Evolutionary conservation across 306 rosid genomes (phyloP), one percentile per base, ranked within the genome.

Genomic region (Pterocarpus santalinus): DNA sequence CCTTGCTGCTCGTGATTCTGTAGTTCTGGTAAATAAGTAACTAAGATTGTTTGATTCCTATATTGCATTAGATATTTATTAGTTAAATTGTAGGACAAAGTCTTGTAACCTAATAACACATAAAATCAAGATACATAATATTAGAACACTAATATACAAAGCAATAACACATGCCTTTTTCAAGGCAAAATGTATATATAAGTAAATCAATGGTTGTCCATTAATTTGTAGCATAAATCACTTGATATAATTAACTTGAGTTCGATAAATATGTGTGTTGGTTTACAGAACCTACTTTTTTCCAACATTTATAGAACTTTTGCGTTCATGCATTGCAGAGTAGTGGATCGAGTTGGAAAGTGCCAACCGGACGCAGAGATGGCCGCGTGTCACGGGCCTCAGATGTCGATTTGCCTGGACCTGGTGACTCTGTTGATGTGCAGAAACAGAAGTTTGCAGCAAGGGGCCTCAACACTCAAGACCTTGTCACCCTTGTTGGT

Each of bases 401-500:
- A 5, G 87, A 88, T 1, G 2, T 30, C 0, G 55, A 60, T 17
- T 64, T 87, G 69, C 83, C 85, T 30, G 57, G 58, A 14, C 51
- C 60, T 28, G 9, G 2, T 5, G 88, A 85, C 4, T 65, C 83
- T 7, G 47, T 85, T 38, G 83, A 68, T 16, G 34, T 7, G 1
- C 89, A 52, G 15, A 85, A 80, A 30, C 69, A 64, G 0, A 72
- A 76, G 68, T 85, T 88, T 77, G 34, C 64, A 1, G 73, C 8
- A 1, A 72, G 41, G 65, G 91, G 91, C 14, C 89, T 88, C 51
- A 63, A 49, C 57, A 38, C 85, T 9, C 72, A 80, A 44, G 90
- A 85, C 53, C 83, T 88, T 13, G 91, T 88, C 60, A 56, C 84
- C 52, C 85, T 88, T 47, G 76, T 66, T 35, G 91, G 88, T 84